A percentile compares a stretch with the other conserved stretches of the same genome.
Evolutionary conservation across 202 grass and related monocot species (phyloP).

Genomic region (Carex sylvatica): DNA sequence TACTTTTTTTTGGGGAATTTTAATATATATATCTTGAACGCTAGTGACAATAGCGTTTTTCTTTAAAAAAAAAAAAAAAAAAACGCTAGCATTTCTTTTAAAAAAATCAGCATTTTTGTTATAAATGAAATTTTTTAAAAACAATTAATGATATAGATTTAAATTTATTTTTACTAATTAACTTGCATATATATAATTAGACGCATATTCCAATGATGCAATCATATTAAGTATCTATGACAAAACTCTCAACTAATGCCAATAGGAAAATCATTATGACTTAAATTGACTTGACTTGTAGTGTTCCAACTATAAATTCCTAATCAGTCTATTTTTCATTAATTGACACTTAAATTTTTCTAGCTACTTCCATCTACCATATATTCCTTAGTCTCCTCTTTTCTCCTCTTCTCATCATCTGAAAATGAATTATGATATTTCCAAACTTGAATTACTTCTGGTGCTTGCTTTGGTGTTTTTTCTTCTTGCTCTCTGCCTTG

Average conservation of each 20-base stretch:
- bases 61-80: too few relatives aligned
- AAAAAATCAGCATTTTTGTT: too few relatives aligned
- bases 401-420: background rate
- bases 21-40: too few relatives aligned
- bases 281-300: background rate
- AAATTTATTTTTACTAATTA: background rate
- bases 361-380: background rate
- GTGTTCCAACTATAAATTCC: background rate
- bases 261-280: background rate
- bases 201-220: background rate
- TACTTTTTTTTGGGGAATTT: too few relatives aligned
- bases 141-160: too few relatives aligned
- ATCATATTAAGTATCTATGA: background rate
- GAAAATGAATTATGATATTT: background rate
- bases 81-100: too few relatives aligned
- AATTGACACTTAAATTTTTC: background rate
- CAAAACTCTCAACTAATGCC: background rate
- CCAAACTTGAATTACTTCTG: background rate
- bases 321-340: background rate
- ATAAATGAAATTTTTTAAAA: too few relatives aligned
- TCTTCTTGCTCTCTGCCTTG: background rate
- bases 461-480: background rate
- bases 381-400: too few relatives aligned
- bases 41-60: too few relatives aligned
- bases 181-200: background rate